Percentiles rank a stretch among this genome's conserved stretches.
phyloP scores from a whole-genome alignment of 352 stramenopile species.

The Plasmopara halstedii region DNA sequence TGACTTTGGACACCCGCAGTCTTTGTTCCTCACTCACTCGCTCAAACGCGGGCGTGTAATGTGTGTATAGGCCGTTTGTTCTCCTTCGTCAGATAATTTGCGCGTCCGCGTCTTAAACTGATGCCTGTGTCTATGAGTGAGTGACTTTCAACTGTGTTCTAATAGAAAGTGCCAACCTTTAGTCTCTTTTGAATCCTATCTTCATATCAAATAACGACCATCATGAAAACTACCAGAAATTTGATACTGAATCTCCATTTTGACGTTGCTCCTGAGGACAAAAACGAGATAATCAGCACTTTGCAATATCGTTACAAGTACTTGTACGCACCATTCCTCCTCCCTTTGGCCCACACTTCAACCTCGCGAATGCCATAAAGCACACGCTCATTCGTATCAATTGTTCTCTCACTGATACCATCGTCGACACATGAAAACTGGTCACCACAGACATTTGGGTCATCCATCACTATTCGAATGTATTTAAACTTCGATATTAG shows the following conservation, averaged over 20 bases:
- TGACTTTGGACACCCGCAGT: conserved; percentile 12
- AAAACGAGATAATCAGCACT: background rate
- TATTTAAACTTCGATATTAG: conserved; percentile 43
- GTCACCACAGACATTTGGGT: conserved; percentile 42
- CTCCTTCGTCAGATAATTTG: conserved; percentile 15
- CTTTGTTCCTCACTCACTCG: conserved; percentile 15
- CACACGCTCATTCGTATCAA: conserved; percentile 40
- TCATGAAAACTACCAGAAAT: background rate
- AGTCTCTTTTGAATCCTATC: conserved; percentile 7
- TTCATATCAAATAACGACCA: background rate
- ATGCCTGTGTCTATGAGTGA: conserved; percentile 19
- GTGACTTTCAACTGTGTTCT: conserved; percentile 31
- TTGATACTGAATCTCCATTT: background rate
- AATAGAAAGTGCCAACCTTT: conserved; percentile 28
- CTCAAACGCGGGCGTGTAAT: conserved; percentile 21
- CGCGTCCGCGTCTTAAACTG: conserved; percentile 6
- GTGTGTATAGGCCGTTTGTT: conserved; percentile 15
- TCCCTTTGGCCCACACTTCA: conserved; percentile 56
- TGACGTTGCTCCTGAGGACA: background rate
- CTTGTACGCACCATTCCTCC: conserved; percentile 31
- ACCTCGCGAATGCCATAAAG: conserved; percentile 77
- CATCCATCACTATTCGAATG: conserved; percentile 42
- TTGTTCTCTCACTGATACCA: conserved; percentile 7
- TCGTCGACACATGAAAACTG: conserved; percentile 35
- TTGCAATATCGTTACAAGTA: background rate